phyloP scores from a whole-genome alignment of 108 stramenopile genomes.

The Stephanodiscus triporus region DNA sequence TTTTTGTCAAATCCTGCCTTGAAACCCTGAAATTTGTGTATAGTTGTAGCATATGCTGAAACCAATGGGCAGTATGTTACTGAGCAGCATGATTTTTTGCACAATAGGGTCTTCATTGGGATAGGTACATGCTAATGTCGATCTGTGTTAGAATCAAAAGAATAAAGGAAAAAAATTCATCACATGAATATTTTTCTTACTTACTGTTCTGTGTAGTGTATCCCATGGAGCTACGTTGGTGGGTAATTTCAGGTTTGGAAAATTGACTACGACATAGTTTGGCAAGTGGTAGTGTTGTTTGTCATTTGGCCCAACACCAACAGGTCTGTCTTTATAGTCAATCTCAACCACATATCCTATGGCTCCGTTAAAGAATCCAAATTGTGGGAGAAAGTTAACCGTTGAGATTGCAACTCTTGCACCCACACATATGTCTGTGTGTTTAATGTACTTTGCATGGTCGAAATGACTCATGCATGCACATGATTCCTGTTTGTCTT shows the following conservation, averaged over 20 bases:
- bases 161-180: too few species aligned
- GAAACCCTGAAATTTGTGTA: conserved; percentile 9
- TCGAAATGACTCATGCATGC: background rate
- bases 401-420: background rate
- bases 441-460: background rate
- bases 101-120: too few species aligned
- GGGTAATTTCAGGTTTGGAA: background rate
- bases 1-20: background rate
- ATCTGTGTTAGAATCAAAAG: too few species aligned
- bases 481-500: background rate
- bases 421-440: background rate
- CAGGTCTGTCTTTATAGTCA: background rate
- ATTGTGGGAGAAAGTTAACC: background rate
- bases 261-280: conserved; percentile 4
- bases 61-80: too few species aligned
- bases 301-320: conserved; percentile 12
- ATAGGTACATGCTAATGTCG: too few species aligned
- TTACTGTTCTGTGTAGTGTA: too few species aligned
- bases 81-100: too few species aligned
- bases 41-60: background rate
- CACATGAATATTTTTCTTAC: too few species aligned
- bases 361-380: background rate
- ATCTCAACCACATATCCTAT: conserved; percentile 7
- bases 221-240: background rate
- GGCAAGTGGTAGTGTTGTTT: conserved; percentile 10